phyloP scores from a whole-genome alignment of 768 basidiomycete species.

The Collybiopsis luxurians region DNA sequence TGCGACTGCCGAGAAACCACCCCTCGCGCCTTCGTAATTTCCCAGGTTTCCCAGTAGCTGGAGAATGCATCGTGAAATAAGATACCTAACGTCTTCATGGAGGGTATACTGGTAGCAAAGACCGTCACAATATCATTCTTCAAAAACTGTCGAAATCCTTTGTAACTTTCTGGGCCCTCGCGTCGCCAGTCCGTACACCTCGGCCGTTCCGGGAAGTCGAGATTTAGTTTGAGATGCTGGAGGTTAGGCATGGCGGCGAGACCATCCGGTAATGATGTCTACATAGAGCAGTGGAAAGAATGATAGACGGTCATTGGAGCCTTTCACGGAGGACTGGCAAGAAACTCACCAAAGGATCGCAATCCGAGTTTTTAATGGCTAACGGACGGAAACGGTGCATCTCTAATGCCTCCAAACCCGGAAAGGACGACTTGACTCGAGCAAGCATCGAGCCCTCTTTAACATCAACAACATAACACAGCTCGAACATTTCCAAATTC shows the following conservation, averaged over 20 bases:
- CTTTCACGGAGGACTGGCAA: background rate
- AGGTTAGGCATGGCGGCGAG: background rate
- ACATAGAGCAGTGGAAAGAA: too few species aligned
- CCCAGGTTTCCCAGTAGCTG: slow-evolving; percentile 8
- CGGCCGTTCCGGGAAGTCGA: slow-evolving; percentile 5
- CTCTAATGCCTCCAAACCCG: background rate
- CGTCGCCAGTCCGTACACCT: slow-evolving; percentile 1
- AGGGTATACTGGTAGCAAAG: background rate
- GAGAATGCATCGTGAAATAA: slow-evolving; percentile 6
- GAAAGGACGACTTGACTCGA: background rate
- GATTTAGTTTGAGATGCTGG: background rate
- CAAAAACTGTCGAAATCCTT: background rate
- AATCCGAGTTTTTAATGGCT: background rate
- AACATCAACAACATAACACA: background rate
- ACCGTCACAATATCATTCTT: background rate
- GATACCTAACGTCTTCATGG: background rate
- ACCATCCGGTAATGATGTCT: background rate
- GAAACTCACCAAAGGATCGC: slow-evolving; percentile 6
- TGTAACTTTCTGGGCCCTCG: background rate
- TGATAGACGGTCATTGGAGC: background rate
- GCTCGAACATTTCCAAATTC: background rate
- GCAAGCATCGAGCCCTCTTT: background rate
- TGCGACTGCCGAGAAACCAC: background rate
- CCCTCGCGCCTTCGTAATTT: background rate
- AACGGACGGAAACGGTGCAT: slow-evolving; percentile 3